Conservation (phyloP, 2,329 filamentous ascomycete species). For the Neurospora crassa region DNA sequence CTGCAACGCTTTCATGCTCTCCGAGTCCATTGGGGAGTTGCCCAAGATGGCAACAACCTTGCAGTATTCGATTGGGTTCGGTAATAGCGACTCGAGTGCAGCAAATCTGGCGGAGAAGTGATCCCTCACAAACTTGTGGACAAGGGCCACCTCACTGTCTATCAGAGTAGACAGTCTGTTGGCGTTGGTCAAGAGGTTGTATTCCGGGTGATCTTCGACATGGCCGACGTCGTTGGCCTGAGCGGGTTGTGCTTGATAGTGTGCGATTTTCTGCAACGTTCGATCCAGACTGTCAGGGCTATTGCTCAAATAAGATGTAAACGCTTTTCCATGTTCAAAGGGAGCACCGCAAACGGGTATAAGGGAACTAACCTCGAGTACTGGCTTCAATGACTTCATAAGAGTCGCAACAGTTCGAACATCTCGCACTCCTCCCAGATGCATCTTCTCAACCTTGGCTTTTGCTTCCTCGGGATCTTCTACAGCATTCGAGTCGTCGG, state of each 20-base stretch:
- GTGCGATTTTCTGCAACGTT: slow-evolving; percentile 63
- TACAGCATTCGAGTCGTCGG: slow-evolving; percentile 35
- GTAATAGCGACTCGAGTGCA: slow-evolving; percentile 81
- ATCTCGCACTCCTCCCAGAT: slow-evolving; percentile 62
- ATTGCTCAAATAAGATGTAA: slow-evolving; percentile 54
- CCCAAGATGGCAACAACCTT: slow-evolving; percentile 89
- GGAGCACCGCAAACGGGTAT: slow-evolving; percentile 13
- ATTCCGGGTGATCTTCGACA: slow-evolving; percentile 87
- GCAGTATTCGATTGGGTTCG: slow-evolving; percentile 87
- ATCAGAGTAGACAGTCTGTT: slow-evolving; percentile 88
- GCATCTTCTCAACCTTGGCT: slow-evolving; percentile 74
- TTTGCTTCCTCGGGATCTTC: slow-evolving; percentile 63
- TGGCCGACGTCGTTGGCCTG: slow-evolving; percentile 61
- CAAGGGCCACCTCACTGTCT: slow-evolving; percentile 81
- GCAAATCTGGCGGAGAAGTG: slow-evolving; percentile 93
- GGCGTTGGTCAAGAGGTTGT: slow-evolving; percentile 77
- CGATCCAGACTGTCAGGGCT: slow-evolving; percentile 57
- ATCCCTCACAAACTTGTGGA: slow-evolving; percentile 94
- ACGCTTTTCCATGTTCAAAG: slow-evolving; percentile 32
- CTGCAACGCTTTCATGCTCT: slow-evolving; percentile 71
- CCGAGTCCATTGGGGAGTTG: slow-evolving; percentile 77
- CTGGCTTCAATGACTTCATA: slow-evolving; percentile 71
- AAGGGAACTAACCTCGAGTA: slow-evolving; percentile 63
- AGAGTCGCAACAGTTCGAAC: slow-evolving; percentile 70
- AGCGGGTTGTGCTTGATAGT: slow-evolving; percentile 62